These are phyloP conservation scores for Prosopis cineraria DNA, from an alignment of 306 rosid species.

Conservation along the genomic window DNA sequence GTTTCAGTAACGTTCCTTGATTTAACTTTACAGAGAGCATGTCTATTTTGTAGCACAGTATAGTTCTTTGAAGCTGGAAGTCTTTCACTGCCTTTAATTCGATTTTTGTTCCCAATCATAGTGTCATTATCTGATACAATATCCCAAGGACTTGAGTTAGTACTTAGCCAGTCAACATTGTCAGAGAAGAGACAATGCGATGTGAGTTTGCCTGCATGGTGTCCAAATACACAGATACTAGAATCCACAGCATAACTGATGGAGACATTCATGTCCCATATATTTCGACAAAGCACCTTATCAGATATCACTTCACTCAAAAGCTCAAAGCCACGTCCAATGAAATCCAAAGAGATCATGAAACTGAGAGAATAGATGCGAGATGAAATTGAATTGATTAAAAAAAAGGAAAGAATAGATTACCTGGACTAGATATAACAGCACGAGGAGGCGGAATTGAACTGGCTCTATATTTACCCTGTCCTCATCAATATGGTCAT, in stretches of 20 bases:
- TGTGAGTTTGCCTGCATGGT: not conserved
- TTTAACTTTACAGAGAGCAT: conserved; percentile 47
- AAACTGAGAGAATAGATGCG: not conserved
- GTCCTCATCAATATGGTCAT: conserved; percentile 46
- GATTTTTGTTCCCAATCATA: conserved; percentile 60
- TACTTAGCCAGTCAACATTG: conserved; percentile 2
- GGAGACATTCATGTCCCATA: not conserved
- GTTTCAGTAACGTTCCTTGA: conserved; percentile 40
- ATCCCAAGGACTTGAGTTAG: conserved; percentile 21
- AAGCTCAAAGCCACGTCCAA: conserved; percentile 10
- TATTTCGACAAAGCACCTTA: conserved; percentile 5
- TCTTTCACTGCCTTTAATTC: conserved; percentile 43
- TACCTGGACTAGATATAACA: conserved; percentile 90
- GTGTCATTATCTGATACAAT: conserved; percentile 69
- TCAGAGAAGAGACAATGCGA: not conserved
- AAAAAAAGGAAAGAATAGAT: conserved; percentile 9
- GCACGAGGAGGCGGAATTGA: conserved; percentile 83
- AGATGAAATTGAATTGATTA: conserved; percentile 14
- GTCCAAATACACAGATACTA: conserved; percentile 14
- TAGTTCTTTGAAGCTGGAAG: conserved; percentile 54
- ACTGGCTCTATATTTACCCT: conserved; percentile 58
- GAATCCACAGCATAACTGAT: conserved; percentile 14
- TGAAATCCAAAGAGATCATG: conserved; percentile 19
- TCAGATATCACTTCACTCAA: conserved; percentile 16
- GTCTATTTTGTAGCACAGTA: conserved; percentile 50